Percentiles rank a stretch among this genome's conserved stretches.
Evolutionary conservation across 805 yeast species (phyloP).

Genomic region (Saccharomyces cerevisiae): DNA sequence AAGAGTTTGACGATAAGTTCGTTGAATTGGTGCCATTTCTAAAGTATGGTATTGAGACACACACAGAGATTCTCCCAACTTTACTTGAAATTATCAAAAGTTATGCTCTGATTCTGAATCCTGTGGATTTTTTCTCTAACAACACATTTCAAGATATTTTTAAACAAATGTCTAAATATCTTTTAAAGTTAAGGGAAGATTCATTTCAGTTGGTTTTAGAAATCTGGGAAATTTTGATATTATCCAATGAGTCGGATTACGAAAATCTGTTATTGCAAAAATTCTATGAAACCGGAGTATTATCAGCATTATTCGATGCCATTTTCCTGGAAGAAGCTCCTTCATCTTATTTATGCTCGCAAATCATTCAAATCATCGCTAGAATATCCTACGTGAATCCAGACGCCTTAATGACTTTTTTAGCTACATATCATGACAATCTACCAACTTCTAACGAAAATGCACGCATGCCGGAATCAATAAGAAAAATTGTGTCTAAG

Average conservation of each 20-base stretch:
- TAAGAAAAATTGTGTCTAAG: slow-evolving; percentile 16
- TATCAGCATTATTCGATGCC: slow-evolving; percentile 21
- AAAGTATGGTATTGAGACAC: slow-evolving; percentile 50
- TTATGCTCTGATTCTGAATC: slow-evolving; percentile 43
- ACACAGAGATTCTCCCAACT: slow-evolving; percentile 67
- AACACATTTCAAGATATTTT: slow-evolving; percentile 31
- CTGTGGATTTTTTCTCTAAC: slow-evolving; percentile 31
- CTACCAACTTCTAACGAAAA: slow-evolving; percentile 19
- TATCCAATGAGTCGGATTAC: slow-evolving; percentile 19
- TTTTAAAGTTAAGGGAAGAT: slow-evolving; percentile 63
- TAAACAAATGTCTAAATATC: slow-evolving; percentile 43
- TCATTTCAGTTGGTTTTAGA: slow-evolving; percentile 43
- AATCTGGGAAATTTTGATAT: slow-evolving; percentile 27
- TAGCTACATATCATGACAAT: slow-evolving; percentile 20
- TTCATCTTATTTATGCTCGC: slow-evolving; percentile 28
- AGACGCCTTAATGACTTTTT: slow-evolving; percentile 23
- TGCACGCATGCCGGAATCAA: slow-evolving; percentile 13
- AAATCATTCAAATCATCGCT: slow-evolving; percentile 31
- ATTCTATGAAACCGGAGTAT: slow-evolving; percentile 22
- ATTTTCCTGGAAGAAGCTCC: slow-evolving; percentile 26
- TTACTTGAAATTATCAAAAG: slow-evolving; percentile 55
- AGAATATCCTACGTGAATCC: slow-evolving; percentile 32
- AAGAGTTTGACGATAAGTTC: slow-evolving; percentile 32
- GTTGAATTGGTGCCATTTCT: slow-evolving; percentile 42
- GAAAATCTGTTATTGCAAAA: slow-evolving; percentile 19